Percentiles rank a stretch among this genome's conserved stretches.
phyloP scores from a whole-genome alignment of 129 eudicot species.

The Escallonia rubra region DNA sequence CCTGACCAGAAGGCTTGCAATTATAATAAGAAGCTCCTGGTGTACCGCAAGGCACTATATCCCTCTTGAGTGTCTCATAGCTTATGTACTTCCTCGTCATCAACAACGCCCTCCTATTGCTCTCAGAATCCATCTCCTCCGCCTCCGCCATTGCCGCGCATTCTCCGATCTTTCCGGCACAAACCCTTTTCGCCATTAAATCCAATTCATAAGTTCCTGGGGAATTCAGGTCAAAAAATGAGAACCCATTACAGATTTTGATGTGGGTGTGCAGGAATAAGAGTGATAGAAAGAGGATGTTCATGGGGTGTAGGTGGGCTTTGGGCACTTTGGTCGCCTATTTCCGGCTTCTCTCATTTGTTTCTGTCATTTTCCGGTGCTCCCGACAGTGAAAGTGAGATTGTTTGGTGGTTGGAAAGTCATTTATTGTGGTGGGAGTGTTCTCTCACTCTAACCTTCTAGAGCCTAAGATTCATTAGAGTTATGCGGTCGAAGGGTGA shows the following conservation, averaged over 20 bases:
- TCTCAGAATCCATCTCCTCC: conserved; percentile 63
- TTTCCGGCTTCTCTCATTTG: too few species aligned
- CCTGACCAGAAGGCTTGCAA: conserved; percentile 46
- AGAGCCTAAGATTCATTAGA: background rate
- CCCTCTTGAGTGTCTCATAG: conserved; percentile 72
- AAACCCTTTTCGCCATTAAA: conserved; percentile 31
- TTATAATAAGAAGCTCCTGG: conserved; percentile 87
- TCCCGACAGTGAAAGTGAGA: background rate
- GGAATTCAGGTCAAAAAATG: conserved; percentile 31
- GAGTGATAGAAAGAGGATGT: conserved; percentile 19
- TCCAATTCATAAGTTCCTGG: conserved; percentile 25
- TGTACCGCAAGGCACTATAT: conserved; percentile 68
- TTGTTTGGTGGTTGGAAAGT: background rate
- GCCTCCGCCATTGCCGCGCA: conserved; percentile 14
- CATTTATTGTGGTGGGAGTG: background rate
- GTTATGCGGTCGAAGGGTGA: background rate
- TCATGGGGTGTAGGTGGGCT: background rate
- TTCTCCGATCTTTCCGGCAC: conserved; percentile 23
- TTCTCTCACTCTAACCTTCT: too few species aligned
- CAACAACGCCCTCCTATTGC: conserved; percentile 46
- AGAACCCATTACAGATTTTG: conserved; percentile 32
- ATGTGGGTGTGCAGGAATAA: conserved; percentile 41
- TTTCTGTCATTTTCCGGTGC: too few species aligned
- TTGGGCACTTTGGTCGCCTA: background rate
- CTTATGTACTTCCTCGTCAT: conserved; percentile 60